Percentiles rank a stretch among this genome's conserved stretches.
Evolutionary conservation across 2,329 filamentous ascomycete species (phyloP).

Genomic region (Pseudogymnoascus sp.): DNA sequence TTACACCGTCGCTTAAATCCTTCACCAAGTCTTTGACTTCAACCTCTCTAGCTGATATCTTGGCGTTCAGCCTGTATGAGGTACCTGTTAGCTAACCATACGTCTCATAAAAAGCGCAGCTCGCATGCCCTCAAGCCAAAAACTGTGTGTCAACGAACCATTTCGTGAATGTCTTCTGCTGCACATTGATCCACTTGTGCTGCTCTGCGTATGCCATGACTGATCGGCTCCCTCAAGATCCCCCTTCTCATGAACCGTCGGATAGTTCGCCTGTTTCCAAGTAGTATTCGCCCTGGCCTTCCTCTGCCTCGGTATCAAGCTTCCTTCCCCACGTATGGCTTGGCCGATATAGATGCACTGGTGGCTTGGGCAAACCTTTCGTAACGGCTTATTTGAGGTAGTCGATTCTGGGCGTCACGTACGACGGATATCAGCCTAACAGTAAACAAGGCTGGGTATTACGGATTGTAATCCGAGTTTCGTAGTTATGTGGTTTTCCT

Average conservation of each 20-base stretch:
- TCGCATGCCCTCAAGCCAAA: constrained; percentile 16
- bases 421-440: background rate
- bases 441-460: background rate
- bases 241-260: background rate
- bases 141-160: constrained; percentile 46
- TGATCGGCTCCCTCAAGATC: background rate
- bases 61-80: constrained; percentile 77
- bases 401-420: background rate
- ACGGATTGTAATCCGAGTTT: background rate
- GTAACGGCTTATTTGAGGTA: background rate
- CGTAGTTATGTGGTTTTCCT: background rate
- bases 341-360: background rate
- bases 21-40: constrained; percentile 79
- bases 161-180: constrained; percentile 99
- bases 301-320: background rate
- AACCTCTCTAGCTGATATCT: constrained; percentile 70
- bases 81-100: background rate
- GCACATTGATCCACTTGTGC: constrained; percentile 68
- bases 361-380: background rate
- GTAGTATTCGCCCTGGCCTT: background rate
- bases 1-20: constrained; percentile 88
- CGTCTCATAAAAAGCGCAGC: background rate
- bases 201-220: constrained; percentile 56
- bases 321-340: constrained; percentile 3
- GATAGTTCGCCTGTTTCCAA: background rate